Conservation (phyloP, 2,329 filamentous ascomycete species). For the Beauveria bassiana region DNA sequence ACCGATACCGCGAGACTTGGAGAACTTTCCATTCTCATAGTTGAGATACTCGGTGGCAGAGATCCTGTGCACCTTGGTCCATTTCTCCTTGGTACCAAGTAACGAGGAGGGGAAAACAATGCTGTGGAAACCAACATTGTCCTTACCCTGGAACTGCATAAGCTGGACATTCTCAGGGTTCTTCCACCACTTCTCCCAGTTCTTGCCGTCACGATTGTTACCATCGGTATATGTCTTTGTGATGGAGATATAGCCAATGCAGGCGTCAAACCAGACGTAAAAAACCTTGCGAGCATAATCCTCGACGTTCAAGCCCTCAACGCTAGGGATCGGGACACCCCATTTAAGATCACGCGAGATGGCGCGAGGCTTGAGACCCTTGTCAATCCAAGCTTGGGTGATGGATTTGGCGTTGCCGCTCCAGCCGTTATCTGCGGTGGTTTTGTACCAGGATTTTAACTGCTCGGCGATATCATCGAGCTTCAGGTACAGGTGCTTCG, state of each 20-base stretch:
- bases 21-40: conserved; percentile 87
- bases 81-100: conserved; percentile 74
- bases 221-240: conserved; percentile 75
- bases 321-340: conserved; percentile 56
- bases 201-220: conserved; percentile 38
- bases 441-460: conserved; percentile 69
- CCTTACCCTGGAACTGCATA: conserved; percentile 93
- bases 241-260: conserved; percentile 92
- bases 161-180: conserved; percentile 80
- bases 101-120: conserved; percentile 88
- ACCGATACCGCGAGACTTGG: conserved; percentile 80
- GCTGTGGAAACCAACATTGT: conserved; percentile 59
- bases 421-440: conserved; percentile 72
- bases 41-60: conserved; percentile 83
- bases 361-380: conserved; percentile 76
- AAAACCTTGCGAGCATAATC: conserved; percentile 62
- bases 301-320: conserved; percentile 43
- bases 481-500: conserved; percentile 85
- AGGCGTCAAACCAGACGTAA: conserved; percentile 90
- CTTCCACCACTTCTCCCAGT: conserved; percentile 94
- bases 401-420: conserved; percentile 67
- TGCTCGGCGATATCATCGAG: conserved; percentile 75
- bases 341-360: conserved; percentile 92
- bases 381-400: conserved; percentile 71
- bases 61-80: conserved; percentile 84